Evolutionary conservation across 1,284 basidiomycete genomes (phyloP), one percentile per base, ranked within the genome.

Genomic region (Cryptococcus sp.): DNA sequence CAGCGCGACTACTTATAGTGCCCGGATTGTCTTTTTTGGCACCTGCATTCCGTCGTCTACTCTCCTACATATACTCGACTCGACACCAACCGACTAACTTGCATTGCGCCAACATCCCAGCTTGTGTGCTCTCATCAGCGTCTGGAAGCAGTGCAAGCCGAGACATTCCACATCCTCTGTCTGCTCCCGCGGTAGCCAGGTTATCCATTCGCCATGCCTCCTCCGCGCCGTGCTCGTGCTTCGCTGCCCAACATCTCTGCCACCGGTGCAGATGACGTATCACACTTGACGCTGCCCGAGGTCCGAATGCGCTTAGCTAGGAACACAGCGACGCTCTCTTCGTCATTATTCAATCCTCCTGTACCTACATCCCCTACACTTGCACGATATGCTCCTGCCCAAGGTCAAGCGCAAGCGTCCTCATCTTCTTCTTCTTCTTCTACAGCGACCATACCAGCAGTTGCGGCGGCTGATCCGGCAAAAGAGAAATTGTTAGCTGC

Each of bases 291-390:
- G 22, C 64, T 77, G 3, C 44, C 58, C 13, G 69, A 75, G 54
- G 65, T 75, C 15, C 68, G 67, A 15, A 67, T 67, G 11, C 67
- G 75, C 7, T 61, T 77, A 2, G 67, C 63, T n/a, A 67, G 75
- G 4, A 77, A 77, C 56, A 61, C 66, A 45, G 67, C 70, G 15
- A 65, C 74, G 13, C 62, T 77, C 22, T 53, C 56, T 10, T 66
- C 64, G 3, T 51, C 62, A 3, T 52, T 73, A 10, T 68, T 76
- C 54, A 59, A 63, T 11, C 29, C 63, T 2, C 43, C 56, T 15
- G 20, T 52, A 11, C 38, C 38, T 13, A 51, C 22, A 6, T 48
- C 56, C 7, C 47, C 50, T 19, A 26, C 57, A 40, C 34, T 50
- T 44, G 17, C 50, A 19, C 41, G 20, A 16, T 38, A 49, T 3